Conservation (phyloP, 108 stramenopile species). For the Aurantiochytrium sp. region DNA sequence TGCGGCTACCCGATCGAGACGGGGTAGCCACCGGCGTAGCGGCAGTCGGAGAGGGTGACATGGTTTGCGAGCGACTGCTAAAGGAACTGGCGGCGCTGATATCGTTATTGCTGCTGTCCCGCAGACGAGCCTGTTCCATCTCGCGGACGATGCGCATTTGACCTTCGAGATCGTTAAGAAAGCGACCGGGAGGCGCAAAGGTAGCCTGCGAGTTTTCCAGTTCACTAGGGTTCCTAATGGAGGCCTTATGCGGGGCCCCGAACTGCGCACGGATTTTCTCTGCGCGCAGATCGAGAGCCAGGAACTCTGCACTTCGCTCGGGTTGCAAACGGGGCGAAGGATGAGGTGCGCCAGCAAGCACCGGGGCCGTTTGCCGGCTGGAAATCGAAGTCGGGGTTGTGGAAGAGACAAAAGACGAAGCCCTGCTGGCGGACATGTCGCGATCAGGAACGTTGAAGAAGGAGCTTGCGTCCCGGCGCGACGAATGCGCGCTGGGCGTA, state of each 20-base stretch:
- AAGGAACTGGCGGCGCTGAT: no score
- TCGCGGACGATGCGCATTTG: conserved; percentile 7
- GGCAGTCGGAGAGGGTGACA: no score
- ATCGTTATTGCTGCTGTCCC: no score
- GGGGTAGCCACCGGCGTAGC: no score
- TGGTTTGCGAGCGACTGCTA: no score
- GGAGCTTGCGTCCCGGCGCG: background rate
- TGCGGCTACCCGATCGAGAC: no score
- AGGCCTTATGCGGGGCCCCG: background rate
- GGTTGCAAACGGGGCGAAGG: background rate
- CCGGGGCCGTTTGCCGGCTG: background rate
- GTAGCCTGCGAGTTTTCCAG: background rate
- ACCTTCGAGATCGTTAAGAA: background rate
- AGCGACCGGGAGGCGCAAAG: background rate
- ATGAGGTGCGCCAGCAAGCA: no score
- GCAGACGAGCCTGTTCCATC: background rate
- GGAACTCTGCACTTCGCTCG: background rate
- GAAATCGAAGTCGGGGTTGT: background rate
- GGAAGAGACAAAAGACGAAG: background rate
- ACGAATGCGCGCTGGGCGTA: background rate
- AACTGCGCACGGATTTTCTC: background rate
- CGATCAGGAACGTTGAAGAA: background rate
- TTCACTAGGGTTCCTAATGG: background rate
- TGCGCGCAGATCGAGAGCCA: background rate
- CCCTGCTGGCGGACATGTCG: background rate